phyloP scores from a whole-genome alignment of 352 stramenopile genomes.

The Phytopythium helicoides region DNA sequence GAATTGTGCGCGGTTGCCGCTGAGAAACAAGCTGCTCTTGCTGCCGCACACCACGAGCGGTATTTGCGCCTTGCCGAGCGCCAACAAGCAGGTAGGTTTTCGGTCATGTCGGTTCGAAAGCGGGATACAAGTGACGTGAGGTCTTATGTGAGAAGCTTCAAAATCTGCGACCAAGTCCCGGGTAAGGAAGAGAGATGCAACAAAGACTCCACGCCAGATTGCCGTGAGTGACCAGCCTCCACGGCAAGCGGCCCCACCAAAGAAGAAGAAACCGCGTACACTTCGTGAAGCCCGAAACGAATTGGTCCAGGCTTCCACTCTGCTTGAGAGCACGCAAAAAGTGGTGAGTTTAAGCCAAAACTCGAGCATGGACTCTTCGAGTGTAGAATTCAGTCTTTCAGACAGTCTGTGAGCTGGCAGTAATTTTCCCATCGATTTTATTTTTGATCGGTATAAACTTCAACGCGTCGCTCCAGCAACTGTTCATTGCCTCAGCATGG shows the following conservation, averaged over 20 bases:
- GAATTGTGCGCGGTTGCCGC: not conserved
- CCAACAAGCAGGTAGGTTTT: not conserved
- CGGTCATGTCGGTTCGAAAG: not conserved
- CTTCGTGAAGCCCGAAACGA: conserved; percentile 1
- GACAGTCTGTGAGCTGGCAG: not conserved
- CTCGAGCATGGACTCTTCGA: not conserved
- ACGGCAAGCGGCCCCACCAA: not conserved
- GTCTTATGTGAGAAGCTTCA: not conserved
- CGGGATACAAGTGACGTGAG: no score
- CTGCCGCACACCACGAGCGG: not conserved
- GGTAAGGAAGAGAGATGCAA: not conserved
- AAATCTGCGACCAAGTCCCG: not conserved
- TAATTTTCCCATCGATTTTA: not conserved
- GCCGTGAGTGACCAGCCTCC: no score
- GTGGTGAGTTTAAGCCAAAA: not conserved
- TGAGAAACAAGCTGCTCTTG: not conserved
- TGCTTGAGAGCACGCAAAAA: not conserved
- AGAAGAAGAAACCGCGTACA: conserved; percentile 2
- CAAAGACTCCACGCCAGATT: not conserved
- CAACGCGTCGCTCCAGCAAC: not conserved
- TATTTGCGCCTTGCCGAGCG: not conserved
- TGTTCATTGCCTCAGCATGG: conserved; percentile 20
- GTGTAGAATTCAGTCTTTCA: conserved; percentile 10
- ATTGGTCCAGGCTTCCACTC: not conserved
- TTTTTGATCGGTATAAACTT: conserved; percentile 2